A percentile compares a stretch with the other conserved stretches of the same genome.
phyloP scores from a whole-genome alignment of 2,329 filamentous ascomycete genomes.

The Torrubiella hemipterigena region DNA sequence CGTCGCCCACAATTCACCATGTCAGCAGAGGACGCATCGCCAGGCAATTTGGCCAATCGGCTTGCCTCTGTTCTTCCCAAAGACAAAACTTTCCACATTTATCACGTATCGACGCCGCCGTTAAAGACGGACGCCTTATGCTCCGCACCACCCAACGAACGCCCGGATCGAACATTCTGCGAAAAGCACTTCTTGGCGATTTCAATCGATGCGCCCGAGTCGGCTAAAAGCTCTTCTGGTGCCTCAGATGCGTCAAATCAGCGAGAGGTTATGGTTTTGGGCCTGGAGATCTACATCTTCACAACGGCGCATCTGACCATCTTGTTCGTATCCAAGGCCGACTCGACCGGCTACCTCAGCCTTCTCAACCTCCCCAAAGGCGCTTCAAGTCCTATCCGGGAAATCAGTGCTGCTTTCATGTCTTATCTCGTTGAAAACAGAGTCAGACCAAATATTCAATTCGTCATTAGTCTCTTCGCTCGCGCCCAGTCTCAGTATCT shows the following conservation, averaged over 20 bases:
- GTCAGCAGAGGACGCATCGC: too few relatives aligned
- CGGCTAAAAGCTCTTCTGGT: background rate
- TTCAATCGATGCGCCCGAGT: constrained; percentile 25
- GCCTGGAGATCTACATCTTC: constrained; percentile 80
- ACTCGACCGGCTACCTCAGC: constrained; percentile 81
- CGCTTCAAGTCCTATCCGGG: constrained; percentile 60
- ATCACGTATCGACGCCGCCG: constrained; percentile 82
- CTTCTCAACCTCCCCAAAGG: constrained; percentile 50
- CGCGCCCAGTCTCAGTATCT: constrained; percentile 87
- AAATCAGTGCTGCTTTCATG: constrained; percentile 64
- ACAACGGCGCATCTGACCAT: constrained; percentile 70
- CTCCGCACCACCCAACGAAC: constrained; percentile 59
- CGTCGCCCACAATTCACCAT: too few relatives aligned
- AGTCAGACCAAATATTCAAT: constrained; percentile 50
- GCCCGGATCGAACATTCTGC: constrained; percentile 68
- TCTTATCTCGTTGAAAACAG: constrained; percentile 59
- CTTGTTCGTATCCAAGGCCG: constrained; percentile 91
- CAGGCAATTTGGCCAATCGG: constrained; percentile 7
- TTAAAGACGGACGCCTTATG: constrained; percentile 65
- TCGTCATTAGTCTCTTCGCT: constrained; percentile 83
- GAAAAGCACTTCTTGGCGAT: constrained; percentile 66
- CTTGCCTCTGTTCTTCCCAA: constrained; percentile 42
- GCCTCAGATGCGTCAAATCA: constrained; percentile 7
- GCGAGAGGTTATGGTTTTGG: constrained; percentile 59
- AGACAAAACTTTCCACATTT: constrained; percentile 50